Evolutionary conservation across 2,329 filamentous ascomycete genomes (phyloP).

Genomic region (Mariannaea sp.): DNA sequence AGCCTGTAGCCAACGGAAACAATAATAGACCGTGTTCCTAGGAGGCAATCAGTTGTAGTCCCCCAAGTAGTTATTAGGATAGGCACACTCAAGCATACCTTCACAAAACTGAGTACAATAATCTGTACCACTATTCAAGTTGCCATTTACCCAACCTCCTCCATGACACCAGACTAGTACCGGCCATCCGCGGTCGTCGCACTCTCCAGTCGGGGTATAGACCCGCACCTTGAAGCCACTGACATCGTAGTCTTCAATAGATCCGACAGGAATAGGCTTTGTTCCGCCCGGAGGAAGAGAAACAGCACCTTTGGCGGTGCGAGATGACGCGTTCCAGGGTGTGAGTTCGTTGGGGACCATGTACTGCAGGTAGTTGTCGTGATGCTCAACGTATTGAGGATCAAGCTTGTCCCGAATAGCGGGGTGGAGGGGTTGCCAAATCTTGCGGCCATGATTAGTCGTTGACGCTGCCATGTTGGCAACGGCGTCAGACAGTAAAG

Average conservation of each 20-base stretch:
- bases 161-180: slow-evolving; percentile 48
- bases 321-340: slow-evolving; percentile 41
- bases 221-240: slow-evolving; percentile 39
- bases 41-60: no score
- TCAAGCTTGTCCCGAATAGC: slow-evolving; percentile 41
- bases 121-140: slow-evolving; percentile 41
- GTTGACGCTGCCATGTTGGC: slow-evolving; percentile 1
- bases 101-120: slow-evolving; percentile 42
- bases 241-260: slow-evolving; percentile 36
- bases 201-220: slow-evolving; percentile 38
- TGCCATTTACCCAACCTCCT: slow-evolving; percentile 47
- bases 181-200: slow-evolving; percentile 41
- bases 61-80: no score
- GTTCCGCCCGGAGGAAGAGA: slow-evolving; percentile 35
- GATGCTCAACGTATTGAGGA: slow-evolving; percentile 46
- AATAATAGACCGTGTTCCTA: slow-evolving; percentile 36
- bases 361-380: slow-evolving; percentile 45
- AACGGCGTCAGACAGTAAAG: background rate
- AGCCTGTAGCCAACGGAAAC: slow-evolving; percentile 43
- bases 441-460: slow-evolving; percentile 20
- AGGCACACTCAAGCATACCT: slow-evolving; percentile 30
- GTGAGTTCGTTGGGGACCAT: slow-evolving; percentile 41
- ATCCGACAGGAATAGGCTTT: slow-evolving; percentile 36
- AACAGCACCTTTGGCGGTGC: slow-evolving; percentile 30
- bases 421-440: slow-evolving; percentile 43